Evolutionary conservation across 257 asterid genomes (phyloP), one percentile per base, ranked within the genome.

Genomic region (Fraxinus americana): DNA sequence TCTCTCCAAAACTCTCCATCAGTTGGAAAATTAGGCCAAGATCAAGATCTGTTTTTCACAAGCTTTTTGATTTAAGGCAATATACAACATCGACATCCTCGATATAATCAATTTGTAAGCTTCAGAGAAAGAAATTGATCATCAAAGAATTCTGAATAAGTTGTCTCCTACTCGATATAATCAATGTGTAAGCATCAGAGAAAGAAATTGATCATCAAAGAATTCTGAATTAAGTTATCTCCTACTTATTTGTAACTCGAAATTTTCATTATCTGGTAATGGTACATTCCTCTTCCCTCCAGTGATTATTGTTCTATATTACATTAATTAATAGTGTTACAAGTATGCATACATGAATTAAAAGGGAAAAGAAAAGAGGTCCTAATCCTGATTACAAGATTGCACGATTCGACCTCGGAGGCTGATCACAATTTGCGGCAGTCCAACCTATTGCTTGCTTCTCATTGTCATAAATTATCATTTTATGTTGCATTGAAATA

Each of bases 401-500:
- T 23, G 32, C 77, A 75, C 72, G 9, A 78, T 61, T 81, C 59
- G 87, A 85, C 43, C 79, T 86, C 14, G 94, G 96, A 4, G 83
- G 89, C 54, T 87, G 89, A 66, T 89, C 92, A 29, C 99, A 96
- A 66, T 93, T 88, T 27, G 99, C 94, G 71, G 92, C 81, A 23
- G 87, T 79, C 98, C 99, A 96, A 43, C 99, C 99, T 48, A 96
- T 92, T 7, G 75, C 76, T 79, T 83, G 87, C 88, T 87, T 92
- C 93, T 91, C 98, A 75, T 96, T 96, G 80, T 96, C 97, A 75
- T 93, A 96, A 68, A 96, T 82, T 86, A 96, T 63, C 92, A 96
- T 73, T 74, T 88, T 93, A 85, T 93, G 95, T 87, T 89, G 96
- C 99, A 96, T 93, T 27, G 98, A 96, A 79, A 93, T 92, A 85